Percentiles rank a stretch among this genome's conserved stretches.
These are phyloP conservation scores for Aureobasidium sp. DNA, from an alignment of 2,329 filamentous ascomycete species.

Conservation along the genomic window DNA sequence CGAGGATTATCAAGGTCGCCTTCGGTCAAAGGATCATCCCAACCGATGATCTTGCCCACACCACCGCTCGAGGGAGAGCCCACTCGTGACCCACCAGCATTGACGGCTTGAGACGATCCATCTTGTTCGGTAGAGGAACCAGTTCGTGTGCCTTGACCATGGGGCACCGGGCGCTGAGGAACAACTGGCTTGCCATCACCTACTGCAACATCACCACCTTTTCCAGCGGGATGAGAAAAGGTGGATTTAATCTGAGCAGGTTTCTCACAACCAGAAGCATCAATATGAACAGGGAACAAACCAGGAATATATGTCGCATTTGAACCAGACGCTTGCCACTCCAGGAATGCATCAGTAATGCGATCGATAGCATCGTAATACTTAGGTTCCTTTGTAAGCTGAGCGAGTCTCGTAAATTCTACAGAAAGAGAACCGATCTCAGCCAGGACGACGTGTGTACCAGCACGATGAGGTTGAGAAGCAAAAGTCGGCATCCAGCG, in stretches of 20 bases:
- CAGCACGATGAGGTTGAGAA: slow-evolving; percentile 57
- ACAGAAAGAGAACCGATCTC: slow-evolving; percentile 74
- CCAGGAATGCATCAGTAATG: slow-evolving; percentile 72
- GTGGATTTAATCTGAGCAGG: slow-evolving; percentile 32
- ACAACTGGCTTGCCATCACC: neutral
- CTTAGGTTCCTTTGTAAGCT: slow-evolving; percentile 70
- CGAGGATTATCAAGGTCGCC: slow-evolving; percentile 15
- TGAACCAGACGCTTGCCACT: slow-evolving; percentile 49
- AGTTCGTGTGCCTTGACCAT: slow-evolving; percentile 4
- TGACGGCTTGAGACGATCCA: slow-evolving; percentile 4
- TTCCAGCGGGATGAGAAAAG: neutral
- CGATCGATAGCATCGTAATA: slow-evolving; percentile 88
- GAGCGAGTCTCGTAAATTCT: slow-evolving; percentile 84
- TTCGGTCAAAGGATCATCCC: slow-evolving; percentile 19
- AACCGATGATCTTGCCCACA: slow-evolving; percentile 19
- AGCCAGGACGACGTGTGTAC: slow-evolving; percentile 49
- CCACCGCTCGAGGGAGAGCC: slow-evolving; percentile 8
- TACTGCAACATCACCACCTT: neutral
- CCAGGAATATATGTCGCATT: slow-evolving; percentile 63
- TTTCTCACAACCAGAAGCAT: slow-evolving; percentile 71
- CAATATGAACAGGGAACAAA: slow-evolving; percentile 70
- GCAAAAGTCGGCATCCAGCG: slow-evolving; percentile 62
- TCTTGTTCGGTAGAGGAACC: neutral
- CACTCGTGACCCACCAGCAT: neutral
- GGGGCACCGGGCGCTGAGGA: neutral